Conservation (phyloP, 2,329 filamentous ascomycete species). For the Colletotrichum sp. region DNA sequence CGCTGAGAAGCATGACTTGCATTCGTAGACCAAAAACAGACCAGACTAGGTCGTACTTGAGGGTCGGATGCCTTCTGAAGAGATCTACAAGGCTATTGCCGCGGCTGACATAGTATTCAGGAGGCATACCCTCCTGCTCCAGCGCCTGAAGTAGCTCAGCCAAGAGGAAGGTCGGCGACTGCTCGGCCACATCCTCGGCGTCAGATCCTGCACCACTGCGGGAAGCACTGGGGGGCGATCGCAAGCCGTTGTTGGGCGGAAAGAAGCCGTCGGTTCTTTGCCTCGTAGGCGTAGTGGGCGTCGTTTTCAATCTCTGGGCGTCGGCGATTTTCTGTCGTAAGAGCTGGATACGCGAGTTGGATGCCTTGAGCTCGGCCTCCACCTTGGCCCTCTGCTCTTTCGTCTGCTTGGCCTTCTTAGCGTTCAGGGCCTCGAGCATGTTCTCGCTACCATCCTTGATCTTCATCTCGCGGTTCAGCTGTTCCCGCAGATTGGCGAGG, state of each 20-base stretch:
- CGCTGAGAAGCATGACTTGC: conserved; percentile 94
- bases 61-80: conserved; percentile 89
- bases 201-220: conserved; percentile 64
- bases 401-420: conserved; percentile 94
- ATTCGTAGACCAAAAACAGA: conserved; percentile 91
- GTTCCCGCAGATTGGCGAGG: conserved; percentile 78
- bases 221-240: conserved; percentile 63
- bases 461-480: conserved; percentile 93
- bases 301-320: conserved; percentile 54
- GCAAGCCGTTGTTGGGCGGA: conserved; percentile 45
- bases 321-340: conserved; percentile 66
- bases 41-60: conserved; percentile 98
- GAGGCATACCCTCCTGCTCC: conserved; percentile 83
- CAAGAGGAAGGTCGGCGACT: conserved; percentile 86
- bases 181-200: conserved; percentile 71
- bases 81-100: conserved; percentile 94
- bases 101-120: conserved; percentile 93
- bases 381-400: conserved; percentile 82
- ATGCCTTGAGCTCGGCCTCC: conserved; percentile 88
- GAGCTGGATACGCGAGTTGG: conserved; percentile 74
- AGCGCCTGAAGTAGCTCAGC: conserved; percentile 89
- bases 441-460: conserved; percentile 99
- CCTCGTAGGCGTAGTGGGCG: conserved; percentile 57
- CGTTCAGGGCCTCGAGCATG: conserved; percentile 90
- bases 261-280: conserved; percentile 53